These are phyloP conservation scores for Xylariomycetidae sp. DNA, from an alignment of 2,329 filamentous ascomycete species.

Conservation along the genomic window DNA sequence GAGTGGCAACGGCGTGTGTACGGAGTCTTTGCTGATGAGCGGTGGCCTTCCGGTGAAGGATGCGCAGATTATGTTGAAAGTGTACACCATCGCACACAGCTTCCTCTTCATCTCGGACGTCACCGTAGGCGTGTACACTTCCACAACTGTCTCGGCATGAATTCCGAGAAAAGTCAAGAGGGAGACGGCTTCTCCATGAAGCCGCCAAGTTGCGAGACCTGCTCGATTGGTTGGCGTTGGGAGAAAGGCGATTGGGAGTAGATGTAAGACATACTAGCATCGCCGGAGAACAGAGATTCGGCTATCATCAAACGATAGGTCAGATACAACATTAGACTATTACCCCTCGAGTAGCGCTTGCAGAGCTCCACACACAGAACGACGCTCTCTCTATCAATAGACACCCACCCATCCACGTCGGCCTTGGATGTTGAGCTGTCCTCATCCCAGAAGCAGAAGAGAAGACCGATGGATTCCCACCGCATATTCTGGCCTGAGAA, in stretches of 20 bases:
- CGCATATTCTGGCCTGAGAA: slow-evolving; percentile 33
- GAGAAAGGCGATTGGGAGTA: background rate
- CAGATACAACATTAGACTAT: slow-evolving; percentile 17
- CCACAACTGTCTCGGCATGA: slow-evolving; percentile 33
- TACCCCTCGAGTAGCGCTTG: slow-evolving; percentile 18
- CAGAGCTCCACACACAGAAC: slow-evolving; percentile 13
- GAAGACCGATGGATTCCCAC: slow-evolving; percentile 37
- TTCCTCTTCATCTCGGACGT: slow-evolving; percentile 16
- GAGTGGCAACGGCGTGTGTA: slow-evolving; percentile 32
- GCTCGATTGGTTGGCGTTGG: background rate
- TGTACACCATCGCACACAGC: slow-evolving; percentile 25
- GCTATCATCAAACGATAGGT: slow-evolving; percentile 12
- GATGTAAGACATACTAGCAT: slow-evolving; percentile 18
- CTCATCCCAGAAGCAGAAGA: slow-evolving; percentile 24
- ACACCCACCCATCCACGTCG: slow-evolving; percentile 6
- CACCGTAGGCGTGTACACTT: slow-evolving; percentile 1
- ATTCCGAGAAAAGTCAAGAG: slow-evolving; percentile 44
- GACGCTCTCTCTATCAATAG: slow-evolving; percentile 2
- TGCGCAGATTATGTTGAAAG: slow-evolving; percentile 30
- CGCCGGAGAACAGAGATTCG: slow-evolving; percentile 18
- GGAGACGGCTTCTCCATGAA: slow-evolving; percentile 13
- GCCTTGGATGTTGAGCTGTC: background rate
- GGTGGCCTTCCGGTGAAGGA: slow-evolving; percentile 38
- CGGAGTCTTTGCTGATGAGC: slow-evolving; percentile 28
- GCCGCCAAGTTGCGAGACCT: slow-evolving; percentile 20